A percentile compares a stretch with the other conserved stretches of the same genome.
Evolutionary conservation across 1,284 basidiomycete species (phyloP).

Genomic region (Cutaneotrichosporon mucoides): DNA sequence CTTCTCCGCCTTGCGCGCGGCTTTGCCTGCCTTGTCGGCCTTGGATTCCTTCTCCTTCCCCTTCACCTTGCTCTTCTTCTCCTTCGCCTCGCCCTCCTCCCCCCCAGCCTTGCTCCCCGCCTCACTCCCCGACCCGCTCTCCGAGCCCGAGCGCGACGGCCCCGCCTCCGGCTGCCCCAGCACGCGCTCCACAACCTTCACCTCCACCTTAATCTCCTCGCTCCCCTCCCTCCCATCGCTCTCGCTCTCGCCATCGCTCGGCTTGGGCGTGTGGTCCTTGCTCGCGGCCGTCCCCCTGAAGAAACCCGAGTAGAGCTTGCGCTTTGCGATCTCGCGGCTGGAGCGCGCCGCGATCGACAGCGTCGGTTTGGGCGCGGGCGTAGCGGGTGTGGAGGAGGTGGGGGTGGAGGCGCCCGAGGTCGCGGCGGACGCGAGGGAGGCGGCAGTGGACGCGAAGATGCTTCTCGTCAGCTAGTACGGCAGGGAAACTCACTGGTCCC

Average conservation of each 20-base stretch:
- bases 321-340: conserved; percentile 70
- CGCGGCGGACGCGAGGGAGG: conserved; percentile 61
- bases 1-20: too few relatives aligned
- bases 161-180: too few relatives aligned
- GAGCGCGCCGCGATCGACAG: conserved; percentile 61
- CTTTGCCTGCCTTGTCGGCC: too few relatives aligned
- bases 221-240: too few relatives aligned
- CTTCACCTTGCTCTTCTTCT: neutral
- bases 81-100: conserved; percentile 1
- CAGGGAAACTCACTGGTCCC: conserved; percentile 75
- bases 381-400: conserved; percentile 36
- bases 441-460: conserved; percentile 70
- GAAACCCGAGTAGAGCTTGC: conserved; percentile 72
- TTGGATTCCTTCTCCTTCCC: too few relatives aligned
- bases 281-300: conserved; percentile 66
- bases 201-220: too few relatives aligned
- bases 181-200: too few relatives aligned
- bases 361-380: conserved; percentile 34
- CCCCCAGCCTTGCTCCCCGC: neutral
- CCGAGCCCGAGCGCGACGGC: neutral
- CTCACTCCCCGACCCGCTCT: neutral
- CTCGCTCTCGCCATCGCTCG: neutral
- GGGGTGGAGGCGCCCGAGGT: conserved; percentile 27
- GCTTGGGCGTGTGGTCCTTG: too few relatives aligned
- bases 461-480: conserved; percentile 49